Conservation (phyloP, 163 green algal species). For the Scenedesmus sp. region DNA sequence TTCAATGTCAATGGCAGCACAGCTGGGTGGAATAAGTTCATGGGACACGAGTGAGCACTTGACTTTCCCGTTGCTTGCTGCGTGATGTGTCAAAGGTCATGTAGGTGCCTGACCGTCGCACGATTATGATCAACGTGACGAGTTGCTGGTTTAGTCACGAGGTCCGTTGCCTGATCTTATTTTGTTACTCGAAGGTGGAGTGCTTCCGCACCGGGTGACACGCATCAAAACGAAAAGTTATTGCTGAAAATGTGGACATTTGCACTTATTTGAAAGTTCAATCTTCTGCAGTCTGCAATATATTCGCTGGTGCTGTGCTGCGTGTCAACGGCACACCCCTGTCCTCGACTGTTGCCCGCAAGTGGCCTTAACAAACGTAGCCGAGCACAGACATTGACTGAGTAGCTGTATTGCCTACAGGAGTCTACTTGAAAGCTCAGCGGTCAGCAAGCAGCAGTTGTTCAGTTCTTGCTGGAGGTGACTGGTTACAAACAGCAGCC, state of each 20-base stretch:
- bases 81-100: too few species aligned
- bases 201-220: neutral
- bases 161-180: neutral
- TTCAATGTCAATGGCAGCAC: too few species aligned
- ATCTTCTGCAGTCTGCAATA: too few species aligned
- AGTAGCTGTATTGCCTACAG: too few species aligned
- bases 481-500: neutral
- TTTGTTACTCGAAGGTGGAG: neutral
- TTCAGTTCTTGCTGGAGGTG: neutral
- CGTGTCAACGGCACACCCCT: neutral
- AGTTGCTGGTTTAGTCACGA: too few species aligned
- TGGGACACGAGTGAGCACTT: too few species aligned
- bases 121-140: too few species aligned
- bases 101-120: too few species aligned
- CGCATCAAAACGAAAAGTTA: neutral
- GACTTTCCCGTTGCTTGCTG: too few species aligned
- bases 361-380: neutral
- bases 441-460: neutral
- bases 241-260: neutral
- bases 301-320: neutral
- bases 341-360: neutral
- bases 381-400: too few species aligned
- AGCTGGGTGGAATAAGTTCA: too few species aligned
- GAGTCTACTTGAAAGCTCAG: neutral
- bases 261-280: neutral